These are phyloP conservation scores for Phytophthora pistaciae DNA, from an alignment of 352 stramenopile genomes.

Conservation along the genomic window DNA sequence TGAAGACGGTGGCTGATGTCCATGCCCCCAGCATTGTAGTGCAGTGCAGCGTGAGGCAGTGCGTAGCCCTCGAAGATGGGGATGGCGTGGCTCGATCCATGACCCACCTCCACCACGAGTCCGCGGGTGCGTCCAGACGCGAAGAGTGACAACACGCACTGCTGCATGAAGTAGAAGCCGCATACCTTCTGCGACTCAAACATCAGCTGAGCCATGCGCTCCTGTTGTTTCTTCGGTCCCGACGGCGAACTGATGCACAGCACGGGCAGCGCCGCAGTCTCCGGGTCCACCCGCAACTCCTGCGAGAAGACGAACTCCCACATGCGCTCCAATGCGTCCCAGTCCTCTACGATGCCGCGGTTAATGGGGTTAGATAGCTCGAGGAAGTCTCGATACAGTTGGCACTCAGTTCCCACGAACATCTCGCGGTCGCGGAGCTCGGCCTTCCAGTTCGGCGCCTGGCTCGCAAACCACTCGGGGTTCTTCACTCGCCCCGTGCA, in stretches of 20 bases:
- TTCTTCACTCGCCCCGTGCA: slow-evolving; percentile 81
- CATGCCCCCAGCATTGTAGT: slow-evolving; percentile 73
- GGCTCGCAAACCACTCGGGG: slow-evolving; percentile 80
- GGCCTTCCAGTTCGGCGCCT: slow-evolving; percentile 63
- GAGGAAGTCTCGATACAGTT: slow-evolving; percentile 74
- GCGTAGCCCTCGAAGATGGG: slow-evolving; percentile 89
- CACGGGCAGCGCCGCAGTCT: slow-evolving; percentile 73
- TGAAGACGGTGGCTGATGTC: slow-evolving; percentile 84
- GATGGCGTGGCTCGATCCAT: slow-evolving; percentile 87
- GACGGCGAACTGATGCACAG: slow-evolving; percentile 72
- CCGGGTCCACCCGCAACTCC: slow-evolving; percentile 79
- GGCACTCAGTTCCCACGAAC: slow-evolving; percentile 72
- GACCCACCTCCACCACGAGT: slow-evolving; percentile 88
- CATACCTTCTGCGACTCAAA: slow-evolving; percentile 86
- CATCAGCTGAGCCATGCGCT: slow-evolving; percentile 86
- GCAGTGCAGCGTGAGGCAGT: slow-evolving; percentile 76
- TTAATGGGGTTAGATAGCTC: slow-evolving; percentile 82
- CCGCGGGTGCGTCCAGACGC: slow-evolving; percentile 87
- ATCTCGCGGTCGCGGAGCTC: slow-evolving; percentile 78
- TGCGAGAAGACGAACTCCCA: slow-evolving; percentile 89
- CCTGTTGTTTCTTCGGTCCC: slow-evolving; percentile 72
- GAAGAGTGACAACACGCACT: slow-evolving; percentile 87
- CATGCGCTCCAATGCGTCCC: slow-evolving; percentile 86
- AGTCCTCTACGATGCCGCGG: slow-evolving; percentile 83
- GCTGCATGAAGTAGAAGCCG: slow-evolving; percentile 89